Evolutionary conservation across 306 rosid genomes (phyloP).

Genomic region (Sphenostylis stenocarpa): DNA sequence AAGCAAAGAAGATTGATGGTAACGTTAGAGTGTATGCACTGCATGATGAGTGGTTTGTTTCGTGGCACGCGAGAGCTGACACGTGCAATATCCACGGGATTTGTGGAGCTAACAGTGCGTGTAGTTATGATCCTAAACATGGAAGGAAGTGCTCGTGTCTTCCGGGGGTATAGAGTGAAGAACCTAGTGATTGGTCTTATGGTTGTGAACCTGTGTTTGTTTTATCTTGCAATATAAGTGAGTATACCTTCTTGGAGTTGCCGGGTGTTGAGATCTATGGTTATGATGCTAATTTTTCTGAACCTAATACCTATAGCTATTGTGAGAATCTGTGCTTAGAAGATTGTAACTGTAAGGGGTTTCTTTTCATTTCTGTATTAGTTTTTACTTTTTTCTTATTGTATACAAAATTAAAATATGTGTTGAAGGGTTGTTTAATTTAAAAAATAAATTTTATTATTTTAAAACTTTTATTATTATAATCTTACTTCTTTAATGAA

Average conservation of each 20-base stretch:
- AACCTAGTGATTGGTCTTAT: conserved; percentile 38
- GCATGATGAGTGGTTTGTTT: background rate
- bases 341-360: conserved; percentile 29
- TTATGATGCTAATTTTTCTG: conserved; percentile 13
- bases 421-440: too few relatives aligned
- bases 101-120: conserved; percentile 40
- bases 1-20: conserved; percentile 19
- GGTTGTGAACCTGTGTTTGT: conserved; percentile 49
- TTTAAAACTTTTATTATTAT: too few relatives aligned
- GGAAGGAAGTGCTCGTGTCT: conserved; percentile 41
- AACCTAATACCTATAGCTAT: background rate
- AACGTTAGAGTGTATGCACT: background rate
- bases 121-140: background rate
- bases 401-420: too few relatives aligned
- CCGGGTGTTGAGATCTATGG: conserved; percentile 33
- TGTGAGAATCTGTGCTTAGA: conserved; percentile 37
- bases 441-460: too few relatives aligned
- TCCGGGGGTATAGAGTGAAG: conserved; percentile 33
- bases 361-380: background rate
- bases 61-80: background rate
- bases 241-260: conserved; percentile 24
- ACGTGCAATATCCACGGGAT: conserved; percentile 2
- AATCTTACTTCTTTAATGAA: too few relatives aligned
- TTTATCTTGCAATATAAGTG: conserved; percentile 12
- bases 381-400: too few relatives aligned